Evolutionary conservation across 176 grass and related monocot species (phyloP), one percentile per base, ranked within the genome.

Genomic region (Hyparrhenia diplandra): DNA sequence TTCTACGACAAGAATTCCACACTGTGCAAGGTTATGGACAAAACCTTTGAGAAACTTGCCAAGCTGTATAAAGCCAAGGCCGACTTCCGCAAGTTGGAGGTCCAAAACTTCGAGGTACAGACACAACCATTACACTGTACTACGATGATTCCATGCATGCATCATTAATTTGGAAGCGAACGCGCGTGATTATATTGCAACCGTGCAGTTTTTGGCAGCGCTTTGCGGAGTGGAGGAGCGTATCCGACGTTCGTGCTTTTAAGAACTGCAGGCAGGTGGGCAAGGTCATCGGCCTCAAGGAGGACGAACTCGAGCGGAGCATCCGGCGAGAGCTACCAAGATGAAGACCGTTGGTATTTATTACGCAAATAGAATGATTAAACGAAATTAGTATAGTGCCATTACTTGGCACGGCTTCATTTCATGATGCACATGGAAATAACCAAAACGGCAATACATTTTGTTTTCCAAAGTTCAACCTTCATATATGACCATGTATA

Each of bases 211-310:
- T 71, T 71, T 71, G 39, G 68, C 68, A 40, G n/a, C 40, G 68
- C 39, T 71, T 42, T 71, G 68, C 68, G 68, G 68, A 45, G 68
- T 71, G 68, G 68, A 71, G 68, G 68, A 71, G 68, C 68, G 23
- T 71, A 71, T 45, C 68, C 68, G 68, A 71, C 68, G 68, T 71
- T 71, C 68, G 39, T 17, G 68, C 23, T 71, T 13, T 71, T 71
- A 71, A 71, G 68, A 71, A 46, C 11, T 5, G 68, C 68, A 45
- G 6, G 40, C 68, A 45, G 40, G 68, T 28, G 60, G 45, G 36
- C 61, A 31, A 31, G 57, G 25, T 64, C 61, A 25, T 42, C 41
- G 62, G 27, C 62, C 13, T 65, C 54, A 29, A 61, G 61, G 75
- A 63, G 34, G 55, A 63, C 23, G 59, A 79, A 21, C 77, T 66